Evolutionary conservation across 805 yeast genomes (phyloP).

Genomic region (Candida ovalis): DNA sequence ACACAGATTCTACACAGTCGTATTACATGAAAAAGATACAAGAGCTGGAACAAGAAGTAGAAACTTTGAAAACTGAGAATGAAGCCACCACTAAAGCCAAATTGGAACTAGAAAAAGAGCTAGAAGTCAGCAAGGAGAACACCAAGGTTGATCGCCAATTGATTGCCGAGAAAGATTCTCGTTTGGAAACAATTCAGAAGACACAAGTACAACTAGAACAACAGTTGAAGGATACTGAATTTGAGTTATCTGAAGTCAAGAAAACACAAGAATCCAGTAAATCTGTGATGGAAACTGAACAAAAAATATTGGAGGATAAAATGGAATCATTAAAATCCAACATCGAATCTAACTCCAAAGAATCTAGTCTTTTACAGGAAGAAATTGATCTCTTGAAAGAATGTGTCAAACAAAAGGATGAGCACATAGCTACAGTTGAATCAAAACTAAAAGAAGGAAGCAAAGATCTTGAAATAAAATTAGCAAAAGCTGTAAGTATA

Average conservation of each 20-base stretch:
- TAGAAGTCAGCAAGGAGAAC: conserved; percentile 33
- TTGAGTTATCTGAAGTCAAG: conserved; percentile 6
- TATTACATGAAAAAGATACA: conserved; percentile 56
- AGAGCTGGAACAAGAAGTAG: conserved; percentile 54
- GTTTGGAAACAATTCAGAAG: conserved; percentile 16
- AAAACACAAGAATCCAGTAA: conserved; percentile 10
- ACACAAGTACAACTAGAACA: conserved; percentile 12
- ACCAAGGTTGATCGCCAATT: conserved; percentile 28
- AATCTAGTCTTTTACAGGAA: conserved; percentile 16
- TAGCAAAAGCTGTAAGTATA: conserved; percentile 29
- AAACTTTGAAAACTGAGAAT: conserved; percentile 38
- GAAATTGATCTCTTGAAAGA: conserved; percentile 31
- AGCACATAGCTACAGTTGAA: conserved; percentile 30
- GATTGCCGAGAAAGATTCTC: conserved; percentile 25
- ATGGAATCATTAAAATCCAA: conserved; percentile 19
- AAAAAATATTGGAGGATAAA: conserved; percentile 14
- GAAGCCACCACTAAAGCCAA: conserved; percentile 33
- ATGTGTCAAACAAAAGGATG: conserved; percentile 31
- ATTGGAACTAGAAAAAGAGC: conserved; percentile 36
- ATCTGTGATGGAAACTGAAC: conserved; percentile 6
- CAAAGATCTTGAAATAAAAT: conserved; percentile 31
- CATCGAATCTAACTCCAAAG: conserved; percentile 8
- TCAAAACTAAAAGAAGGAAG: conserved; percentile 29
- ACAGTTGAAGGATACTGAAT: conserved; percentile 6
- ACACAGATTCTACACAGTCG: conserved; percentile 28